Evolutionary conservation across 225 moss, liverwort and hornwort species (phyloP).

Genomic region (Rhytidiadelphus loreus): DNA sequence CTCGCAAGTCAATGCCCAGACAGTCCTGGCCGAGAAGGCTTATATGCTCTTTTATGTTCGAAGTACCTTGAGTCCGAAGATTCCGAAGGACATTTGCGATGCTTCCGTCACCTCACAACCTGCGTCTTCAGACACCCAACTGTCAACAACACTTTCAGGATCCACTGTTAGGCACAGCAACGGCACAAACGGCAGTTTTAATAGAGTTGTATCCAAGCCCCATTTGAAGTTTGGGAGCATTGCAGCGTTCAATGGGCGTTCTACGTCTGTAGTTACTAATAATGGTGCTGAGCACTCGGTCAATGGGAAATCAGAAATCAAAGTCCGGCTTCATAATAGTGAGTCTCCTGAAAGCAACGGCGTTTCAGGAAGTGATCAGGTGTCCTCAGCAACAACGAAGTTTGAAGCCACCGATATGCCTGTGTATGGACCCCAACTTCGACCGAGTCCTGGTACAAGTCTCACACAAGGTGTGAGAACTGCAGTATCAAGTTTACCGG

Average conservation of each 20-base stretch:
- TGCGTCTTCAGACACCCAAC: conserved; percentile 40
- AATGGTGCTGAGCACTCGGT: conserved; percentile 31
- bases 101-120: conserved; percentile 21
- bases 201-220: conserved; percentile 41
- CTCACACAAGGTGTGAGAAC: conserved; percentile 19
- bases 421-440: conserved; percentile 41
- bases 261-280: conserved; percentile 11
- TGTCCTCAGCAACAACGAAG: conserved; percentile 32
- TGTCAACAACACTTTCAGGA: conserved; percentile 40
- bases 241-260: conserved; percentile 44
- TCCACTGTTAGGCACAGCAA: conserved; percentile 32
- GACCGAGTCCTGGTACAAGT: conserved; percentile 10
- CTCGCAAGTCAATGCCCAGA: conserved; percentile 37
- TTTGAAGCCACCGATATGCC: conserved; percentile 22
- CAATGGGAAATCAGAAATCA: conserved; percentile 31
- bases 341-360: conserved; percentile 39
- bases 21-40: conserved; percentile 48
- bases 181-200: conserved; percentile 45
- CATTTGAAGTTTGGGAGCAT: conserved; percentile 53
- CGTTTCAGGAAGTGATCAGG: conserved; percentile 27
- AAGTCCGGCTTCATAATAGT: conserved; percentile 9
- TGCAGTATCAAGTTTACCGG: conserved; percentile 14
- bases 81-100: conserved; percentile 29
- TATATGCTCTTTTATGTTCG: conserved; percentile 65
- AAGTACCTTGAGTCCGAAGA: conserved; percentile 39